Conservation (phyloP, 2,329 filamentous ascomycete genomes). For the Xylariomycetidae sp. region DNA sequence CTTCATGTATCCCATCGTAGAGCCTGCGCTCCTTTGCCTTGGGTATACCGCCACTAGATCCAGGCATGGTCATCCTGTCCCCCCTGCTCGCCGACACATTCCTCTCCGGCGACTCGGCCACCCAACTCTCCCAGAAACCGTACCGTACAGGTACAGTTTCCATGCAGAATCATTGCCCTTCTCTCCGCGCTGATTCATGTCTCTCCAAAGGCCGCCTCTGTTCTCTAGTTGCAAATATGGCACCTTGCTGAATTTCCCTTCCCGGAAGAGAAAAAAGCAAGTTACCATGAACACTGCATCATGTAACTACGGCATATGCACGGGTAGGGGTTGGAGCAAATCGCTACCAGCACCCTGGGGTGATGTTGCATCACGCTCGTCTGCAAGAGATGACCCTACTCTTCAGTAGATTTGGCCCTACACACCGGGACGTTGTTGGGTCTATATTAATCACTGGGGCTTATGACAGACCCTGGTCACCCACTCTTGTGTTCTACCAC, state of each 20-base stretch:
- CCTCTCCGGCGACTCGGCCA: conserved; percentile 11
- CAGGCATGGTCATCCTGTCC: conserved; percentile 12
- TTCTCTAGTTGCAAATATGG: too few species aligned
- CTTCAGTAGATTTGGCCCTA: conserved; percentile 19
- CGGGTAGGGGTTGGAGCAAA: too few species aligned
- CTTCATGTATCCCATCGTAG: too few species aligned
- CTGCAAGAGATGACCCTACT: conserved; percentile 16
- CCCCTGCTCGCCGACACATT: conserved; percentile 8
- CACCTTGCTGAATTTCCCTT: too few species aligned
- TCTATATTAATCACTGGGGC: conserved; percentile 22
- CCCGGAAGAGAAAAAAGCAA: too few species aligned
- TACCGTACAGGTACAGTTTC: conserved; percentile 9
- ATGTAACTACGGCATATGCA: too few species aligned
- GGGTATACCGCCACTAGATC: conserved; percentile 16
- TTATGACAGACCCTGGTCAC: conserved; percentile 9
- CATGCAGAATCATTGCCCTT: conserved; percentile 9
- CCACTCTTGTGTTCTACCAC: conserved; percentile 11
- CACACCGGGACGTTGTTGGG: conserved; percentile 18
- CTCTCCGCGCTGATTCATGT: conserved; percentile 9
- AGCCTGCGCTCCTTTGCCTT: conserved; percentile 11
- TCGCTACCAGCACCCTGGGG: conserved; percentile 19
- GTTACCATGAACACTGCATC: too few species aligned
- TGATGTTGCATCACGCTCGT: conserved; percentile 14
- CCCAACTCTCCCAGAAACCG: conserved; percentile 5
- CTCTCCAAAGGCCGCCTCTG: too few species aligned